Evolutionary conservation across 331 rosid species (phyloP), one percentile per base, ranked within the genome.

Genomic region (Rosa hybrid): DNA sequence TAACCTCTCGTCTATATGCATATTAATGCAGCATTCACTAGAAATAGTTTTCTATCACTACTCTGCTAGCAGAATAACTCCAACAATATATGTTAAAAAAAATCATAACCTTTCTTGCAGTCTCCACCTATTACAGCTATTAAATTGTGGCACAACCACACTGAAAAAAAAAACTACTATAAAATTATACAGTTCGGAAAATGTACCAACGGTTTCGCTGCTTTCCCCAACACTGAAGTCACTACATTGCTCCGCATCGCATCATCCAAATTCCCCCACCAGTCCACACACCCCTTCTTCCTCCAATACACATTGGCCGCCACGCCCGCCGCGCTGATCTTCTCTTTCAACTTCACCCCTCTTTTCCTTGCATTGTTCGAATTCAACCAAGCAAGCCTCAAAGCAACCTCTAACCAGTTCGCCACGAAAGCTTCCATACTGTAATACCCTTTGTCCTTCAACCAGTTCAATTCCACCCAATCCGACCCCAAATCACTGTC

Each of bases 241-340:
- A 91, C 77, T 39, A 91, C 64, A 75, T 90, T 93, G 77, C 78
- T 81, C 87, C 90, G 87, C 1, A 77, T 79, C 41, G 84, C 74
- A 23, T 73, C 67, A 80, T 96, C 97, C 87, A 96, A 78, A 80
- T 86, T 89, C 63, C 57, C 67, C 98, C 99, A 96, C 98, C 98
- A 96, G 50, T 90, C 94, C 79, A 96, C 87, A 71, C 96, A 96
- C 53, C 99, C 96, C 74, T 90, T 93, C 88, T 93, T 93, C 91
- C 99, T 91, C 97, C 97, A 91, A 86, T 77, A 91, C 74, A 91
- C 91, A 90, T 91, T 91, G 0, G 89, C 84, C 0, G 90, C 90
- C 46, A 89, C 50, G 2, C 93, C 88, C 0, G 81, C 91, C 0
- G 78, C 84, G 8, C 62, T 85, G 54, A 87, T 51, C 88, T 92